A percentile compares a stretch with the other conserved stretches of the same genome.
Evolutionary conservation across 495 filamentous ascomycete species (phyloP).

Genomic region (Entonaema liquescens): DNA sequence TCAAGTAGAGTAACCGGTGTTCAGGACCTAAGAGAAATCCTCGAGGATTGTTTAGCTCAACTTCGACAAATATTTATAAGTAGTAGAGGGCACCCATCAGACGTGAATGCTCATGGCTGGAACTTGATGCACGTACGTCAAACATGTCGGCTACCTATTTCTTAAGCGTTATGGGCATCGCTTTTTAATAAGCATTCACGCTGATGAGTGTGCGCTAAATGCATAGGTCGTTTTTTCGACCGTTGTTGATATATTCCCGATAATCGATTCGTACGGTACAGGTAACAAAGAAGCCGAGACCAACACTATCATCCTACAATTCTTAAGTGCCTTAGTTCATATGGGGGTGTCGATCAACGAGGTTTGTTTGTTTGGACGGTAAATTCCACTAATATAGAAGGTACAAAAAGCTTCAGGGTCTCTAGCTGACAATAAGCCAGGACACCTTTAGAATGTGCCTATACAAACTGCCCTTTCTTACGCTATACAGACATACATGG

Average conservation of each 20-base stretch:
- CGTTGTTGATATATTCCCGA: too few relatives aligned
- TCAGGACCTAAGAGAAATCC: not conserved
- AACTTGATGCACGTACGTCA: conserved; percentile 19
- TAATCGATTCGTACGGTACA: too few relatives aligned
- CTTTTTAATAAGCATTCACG: too few relatives aligned
- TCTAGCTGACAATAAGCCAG: not conserved
- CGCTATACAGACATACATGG: not conserved
- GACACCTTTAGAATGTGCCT: too few relatives aligned
- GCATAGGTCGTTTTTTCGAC: too few relatives aligned
- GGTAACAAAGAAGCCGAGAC: too few relatives aligned
- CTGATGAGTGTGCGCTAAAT: too few relatives aligned
- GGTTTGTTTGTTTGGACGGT: not conserved
- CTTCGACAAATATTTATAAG: conserved; percentile 5
- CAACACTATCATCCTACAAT: not conserved
- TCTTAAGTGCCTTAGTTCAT: not conserved
- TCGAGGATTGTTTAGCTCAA: not conserved
- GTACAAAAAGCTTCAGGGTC: not conserved
- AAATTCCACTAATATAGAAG: not conserved
- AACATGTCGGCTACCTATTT: not conserved
- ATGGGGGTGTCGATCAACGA: conserved; percentile 10
- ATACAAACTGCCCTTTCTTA: too few relatives aligned
- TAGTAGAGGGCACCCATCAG: conserved; percentile 16
- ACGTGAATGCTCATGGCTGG: not conserved
- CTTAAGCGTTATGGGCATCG: too few relatives aligned
- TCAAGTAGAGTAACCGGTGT: not conserved